Evolutionary conservation across 768 basidiomycete genomes (phyloP), one percentile per base, ranked within the genome.

Genomic region (Tremella fuciformis): DNA sequence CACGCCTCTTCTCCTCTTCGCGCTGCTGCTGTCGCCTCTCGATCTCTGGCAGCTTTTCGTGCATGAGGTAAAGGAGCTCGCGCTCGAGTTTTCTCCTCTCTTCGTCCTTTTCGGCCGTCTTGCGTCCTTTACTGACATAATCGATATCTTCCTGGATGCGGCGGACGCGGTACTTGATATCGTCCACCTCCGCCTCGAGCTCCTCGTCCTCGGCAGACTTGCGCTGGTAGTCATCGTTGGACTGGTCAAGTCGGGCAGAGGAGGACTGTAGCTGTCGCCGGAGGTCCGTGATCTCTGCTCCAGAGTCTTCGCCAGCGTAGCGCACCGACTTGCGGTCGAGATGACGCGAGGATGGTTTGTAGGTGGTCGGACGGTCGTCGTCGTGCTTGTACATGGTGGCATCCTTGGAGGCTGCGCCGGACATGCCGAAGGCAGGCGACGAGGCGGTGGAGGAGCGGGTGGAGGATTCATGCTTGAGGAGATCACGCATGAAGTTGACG

Each of bases 81-180:
- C 94, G 82, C 78, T 99, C 96, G 25, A 96, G 80, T 64, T 85
- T 83, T 19, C 94, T 79, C 55, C 86, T 81, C 71, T 98, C 92
- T 63, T 91, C 88, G 55, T 96, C 91, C 77, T 88, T 88, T 16
- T 83, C 82, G 9, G 80, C 73, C 2, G 85, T 83, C 58, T 85
- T 82, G 0, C 90, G 84, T 0, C 90, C 88, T 7, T 86, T 84
- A 1, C 85, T 84, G 53, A 86, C 85, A 64, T 92, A 89, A 41
- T 96, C 91, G 26, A 99, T 80, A 75, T 98, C 94, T 50, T 96
- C 91, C 70, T 89, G 86, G 3, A 99, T 83, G 19, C 92, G 81
- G 70, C 85, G 84, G 47, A 96, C 90, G 25, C 87, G 84, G 69
- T 89, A 90, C 44, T 84, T 84, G 48, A 99, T 79, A 63, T 93